Percentiles rank a stretch among this genome's conserved stretches.
phyloP scores from a whole-genome alignment of 352 stramenopile genomes.

The Phytophthora ramorum region DNA sequence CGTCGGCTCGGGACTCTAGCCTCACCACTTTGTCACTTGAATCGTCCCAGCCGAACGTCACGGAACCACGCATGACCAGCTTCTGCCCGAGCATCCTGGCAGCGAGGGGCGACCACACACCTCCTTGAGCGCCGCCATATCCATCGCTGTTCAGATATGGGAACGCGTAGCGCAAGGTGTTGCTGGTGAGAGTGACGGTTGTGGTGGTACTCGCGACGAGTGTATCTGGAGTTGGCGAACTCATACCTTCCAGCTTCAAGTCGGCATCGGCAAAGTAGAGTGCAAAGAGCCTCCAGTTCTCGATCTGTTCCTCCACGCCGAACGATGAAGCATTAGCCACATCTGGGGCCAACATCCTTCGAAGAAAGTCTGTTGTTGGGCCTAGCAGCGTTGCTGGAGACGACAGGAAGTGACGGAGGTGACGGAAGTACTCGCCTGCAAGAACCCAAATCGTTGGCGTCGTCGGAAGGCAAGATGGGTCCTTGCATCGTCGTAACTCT shows the following conservation, averaged over 20 bases:
- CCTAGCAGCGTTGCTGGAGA: background rate
- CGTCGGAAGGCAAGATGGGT: background rate
- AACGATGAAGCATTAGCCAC: background rate
- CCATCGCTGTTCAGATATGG: background rate
- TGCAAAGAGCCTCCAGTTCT: slow-evolving; percentile 12
- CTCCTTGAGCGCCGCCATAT: slow-evolving; percentile 1
- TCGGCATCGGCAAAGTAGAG: slow-evolving; percentile 3
- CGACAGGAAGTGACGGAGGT: slow-evolving; percentile 12
- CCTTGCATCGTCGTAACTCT: background rate
- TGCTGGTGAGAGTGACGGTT: slow-evolving; percentile 1
- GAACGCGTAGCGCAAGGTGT: slow-evolving; percentile 1
- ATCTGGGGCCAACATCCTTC: background rate
- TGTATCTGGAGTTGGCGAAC: background rate
- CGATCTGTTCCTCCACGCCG: background rate
- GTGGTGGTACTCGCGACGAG: background rate
- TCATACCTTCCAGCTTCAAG: slow-evolving; percentile 5
- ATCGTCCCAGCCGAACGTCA: slow-evolving; percentile 5
- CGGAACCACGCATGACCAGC: slow-evolving; percentile 5
- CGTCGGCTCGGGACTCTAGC: background rate
- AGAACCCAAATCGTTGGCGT: slow-evolving; percentile 1
- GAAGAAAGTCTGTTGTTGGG: background rate
- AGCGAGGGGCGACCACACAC: slow-evolving; percentile 4
- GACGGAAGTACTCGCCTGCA: slow-evolving; percentile 11
- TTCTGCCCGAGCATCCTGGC: background rate
- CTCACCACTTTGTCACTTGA: slow-evolving; percentile 2